phyloP scores from a whole-genome alignment of 371 early-diverging fungal species.

The Thermomucor indicae-seudaticae region DNA sequence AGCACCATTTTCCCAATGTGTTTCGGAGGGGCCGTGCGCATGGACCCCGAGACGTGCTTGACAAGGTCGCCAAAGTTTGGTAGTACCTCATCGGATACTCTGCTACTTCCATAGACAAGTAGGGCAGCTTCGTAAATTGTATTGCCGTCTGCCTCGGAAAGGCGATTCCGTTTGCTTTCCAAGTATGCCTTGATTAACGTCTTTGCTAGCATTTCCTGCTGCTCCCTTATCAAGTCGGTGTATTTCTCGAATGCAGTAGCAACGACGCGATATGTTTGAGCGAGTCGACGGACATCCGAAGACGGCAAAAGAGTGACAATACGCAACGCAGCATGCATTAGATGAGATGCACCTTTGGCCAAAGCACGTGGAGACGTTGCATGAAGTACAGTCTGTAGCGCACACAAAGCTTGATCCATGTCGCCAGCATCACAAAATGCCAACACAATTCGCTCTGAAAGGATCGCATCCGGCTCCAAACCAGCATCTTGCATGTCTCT shows the following conservation, averaged over 20 bases:
- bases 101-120: too few species aligned
- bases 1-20: constrained; percentile 15
- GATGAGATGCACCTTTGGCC: constrained; percentile 5
- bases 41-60: constrained; percentile 10
- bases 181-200: too few species aligned
- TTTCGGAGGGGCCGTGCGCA: constrained; percentile 12
- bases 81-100: too few species aligned
- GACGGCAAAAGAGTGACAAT: constrained; percentile 11
- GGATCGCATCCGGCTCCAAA: constrained; percentile 37
- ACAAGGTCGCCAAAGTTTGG: constrained; percentile 14
- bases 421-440: constrained; percentile 17
- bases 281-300: too few species aligned
- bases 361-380: constrained; percentile 22
- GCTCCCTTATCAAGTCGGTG: too few species aligned
- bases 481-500: constrained; percentile 32
- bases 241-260: too few species aligned
- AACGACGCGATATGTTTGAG: too few species aligned
- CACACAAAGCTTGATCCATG: constrained; percentile 17
- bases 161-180: too few species aligned
- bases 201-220: too few species aligned
- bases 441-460: constrained; percentile 27
- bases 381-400: constrained; percentile 18
- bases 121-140: too few species aligned
- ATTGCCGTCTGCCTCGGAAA: too few species aligned
- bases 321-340: constrained; percentile 5